phyloP scores from a whole-genome alignment of 1,284 basidiomycete species.

The Stygiomarasmius scandens region DNA sequence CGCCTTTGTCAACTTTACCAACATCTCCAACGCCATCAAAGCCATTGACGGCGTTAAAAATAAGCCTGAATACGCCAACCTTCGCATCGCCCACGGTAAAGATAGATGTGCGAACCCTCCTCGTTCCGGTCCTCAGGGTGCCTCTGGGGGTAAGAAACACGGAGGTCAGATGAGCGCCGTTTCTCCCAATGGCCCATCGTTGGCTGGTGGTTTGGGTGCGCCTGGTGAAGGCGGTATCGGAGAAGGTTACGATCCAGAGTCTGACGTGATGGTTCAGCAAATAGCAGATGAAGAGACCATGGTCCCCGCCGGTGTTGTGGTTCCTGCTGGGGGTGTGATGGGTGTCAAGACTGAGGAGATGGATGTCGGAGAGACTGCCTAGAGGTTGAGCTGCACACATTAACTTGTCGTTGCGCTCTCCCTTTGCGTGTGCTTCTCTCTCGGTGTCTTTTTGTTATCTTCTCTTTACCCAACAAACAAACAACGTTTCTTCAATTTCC shows the following conservation, averaged over 20 bases:
- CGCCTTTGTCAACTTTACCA: constrained; percentile 91
- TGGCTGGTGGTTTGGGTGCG: constrained; percentile 30
- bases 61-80: constrained; percentile 79
- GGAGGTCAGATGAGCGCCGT: constrained; percentile 32
- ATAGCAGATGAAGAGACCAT: constrained; percentile 24
- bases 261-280: constrained; percentile 26
- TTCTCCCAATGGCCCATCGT: constrained; percentile 31
- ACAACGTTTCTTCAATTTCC: background rate
- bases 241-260: constrained; percentile 17
- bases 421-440: background rate
- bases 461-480: background rate
- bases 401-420: background rate
- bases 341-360: constrained; percentile 25
- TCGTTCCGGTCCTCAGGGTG: constrained; percentile 77
- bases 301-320: constrained; percentile 22
- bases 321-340: constrained; percentile 13
- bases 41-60: constrained; percentile 91
- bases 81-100: constrained; percentile 91
- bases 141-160: constrained; percentile 39
- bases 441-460: background rate
- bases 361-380: constrained; percentile 30
- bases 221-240: constrained; percentile 30
- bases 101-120: constrained; percentile 92
- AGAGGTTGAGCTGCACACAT: constrained; percentile 1
- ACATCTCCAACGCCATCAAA: constrained; percentile 93